Conservation (phyloP, 495 filamentous ascomycete genomes). For the Pyrenopolyporus hunteri region DNA sequence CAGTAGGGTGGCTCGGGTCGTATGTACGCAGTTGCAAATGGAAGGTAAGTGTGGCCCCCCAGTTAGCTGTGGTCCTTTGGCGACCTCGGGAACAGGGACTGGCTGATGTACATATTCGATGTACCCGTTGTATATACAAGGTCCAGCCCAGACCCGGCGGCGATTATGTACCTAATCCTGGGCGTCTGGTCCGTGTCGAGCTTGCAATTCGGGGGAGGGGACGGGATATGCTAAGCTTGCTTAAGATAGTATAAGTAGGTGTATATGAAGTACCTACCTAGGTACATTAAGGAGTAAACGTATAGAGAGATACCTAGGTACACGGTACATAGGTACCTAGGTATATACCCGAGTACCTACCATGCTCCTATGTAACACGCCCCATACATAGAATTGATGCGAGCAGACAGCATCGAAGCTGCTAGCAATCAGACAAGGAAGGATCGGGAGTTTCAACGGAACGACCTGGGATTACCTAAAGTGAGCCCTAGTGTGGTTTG, state of each 20-base stretch:
- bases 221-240: neutral
- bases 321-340: conserved; percentile 3
- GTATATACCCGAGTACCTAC: neutral
- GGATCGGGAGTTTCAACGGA: conserved; percentile 38
- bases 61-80: conserved; percentile 19
- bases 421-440: conserved; percentile 20
- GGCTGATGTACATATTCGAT: conserved; percentile 3
- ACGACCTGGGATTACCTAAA: conserved; percentile 16
- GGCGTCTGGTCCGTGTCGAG: conserved; percentile 26
- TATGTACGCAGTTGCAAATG: conserved; percentile 39
- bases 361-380: too few species aligned
- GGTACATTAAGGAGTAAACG: too few species aligned
- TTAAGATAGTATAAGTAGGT: neutral
- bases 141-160: conserved; percentile 35
- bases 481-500: conserved; percentile 7
- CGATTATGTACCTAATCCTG: conserved; percentile 3
- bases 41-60: conserved; percentile 36
- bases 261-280: conserved; percentile 1
- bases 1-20: conserved; percentile 16
- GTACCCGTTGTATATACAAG: neutral
- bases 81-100: conserved; percentile 37
- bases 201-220: conserved; percentile 15
- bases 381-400: too few species aligned
- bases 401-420: neutral
- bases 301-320: too few species aligned